Percentiles rank a stretch among this genome's conserved stretches.
Conservation (phyloP, 1,284 basidiomycete genomes). For the Blastosporella zonata region DNA sequence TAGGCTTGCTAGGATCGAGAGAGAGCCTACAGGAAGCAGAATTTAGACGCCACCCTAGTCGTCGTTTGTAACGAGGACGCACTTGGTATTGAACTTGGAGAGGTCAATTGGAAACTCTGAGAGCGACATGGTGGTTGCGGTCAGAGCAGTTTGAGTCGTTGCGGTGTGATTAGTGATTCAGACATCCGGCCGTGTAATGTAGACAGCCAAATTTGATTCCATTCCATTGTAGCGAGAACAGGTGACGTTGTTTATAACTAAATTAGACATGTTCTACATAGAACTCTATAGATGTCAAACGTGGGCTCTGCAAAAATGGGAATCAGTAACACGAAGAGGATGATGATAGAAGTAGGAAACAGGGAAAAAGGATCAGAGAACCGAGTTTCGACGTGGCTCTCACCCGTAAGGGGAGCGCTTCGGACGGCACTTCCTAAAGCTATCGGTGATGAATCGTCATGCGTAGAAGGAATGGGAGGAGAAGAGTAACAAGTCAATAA, state of each 20-base stretch:
- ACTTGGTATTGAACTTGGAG: constrained; percentile 66
- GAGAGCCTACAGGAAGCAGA: constrained; percentile 43
- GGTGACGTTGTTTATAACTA: neutral
- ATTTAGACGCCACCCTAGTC: neutral
- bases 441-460: constrained; percentile 54
- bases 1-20: constrained; percentile 65
- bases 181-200: too few relatives aligned
- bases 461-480: constrained; percentile 9
- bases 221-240: too few relatives aligned
- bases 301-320: neutral
- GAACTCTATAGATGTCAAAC: neutral
- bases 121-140: constrained; percentile 8
- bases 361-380: constrained; percentile 47
- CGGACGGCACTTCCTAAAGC: constrained; percentile 69
- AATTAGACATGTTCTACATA: constrained; percentile 4
- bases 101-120: constrained; percentile 73
- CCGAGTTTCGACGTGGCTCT: constrained; percentile 51
- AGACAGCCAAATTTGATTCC: too few relatives aligned
- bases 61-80: constrained; percentile 5
- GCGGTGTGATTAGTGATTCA: too few relatives aligned
- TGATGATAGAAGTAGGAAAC: constrained; percentile 3
- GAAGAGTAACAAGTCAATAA: constrained; percentile 6
- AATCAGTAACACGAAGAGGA: constrained; percentile 1
- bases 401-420: constrained; percentile 35
- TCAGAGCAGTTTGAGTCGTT: neutral